Percentiles rank a stretch among this genome's conserved stretches.
phyloP scores from a whole-genome alignment of 2,329 filamentous ascomycete genomes.

The Aspergillus sp. region DNA sequence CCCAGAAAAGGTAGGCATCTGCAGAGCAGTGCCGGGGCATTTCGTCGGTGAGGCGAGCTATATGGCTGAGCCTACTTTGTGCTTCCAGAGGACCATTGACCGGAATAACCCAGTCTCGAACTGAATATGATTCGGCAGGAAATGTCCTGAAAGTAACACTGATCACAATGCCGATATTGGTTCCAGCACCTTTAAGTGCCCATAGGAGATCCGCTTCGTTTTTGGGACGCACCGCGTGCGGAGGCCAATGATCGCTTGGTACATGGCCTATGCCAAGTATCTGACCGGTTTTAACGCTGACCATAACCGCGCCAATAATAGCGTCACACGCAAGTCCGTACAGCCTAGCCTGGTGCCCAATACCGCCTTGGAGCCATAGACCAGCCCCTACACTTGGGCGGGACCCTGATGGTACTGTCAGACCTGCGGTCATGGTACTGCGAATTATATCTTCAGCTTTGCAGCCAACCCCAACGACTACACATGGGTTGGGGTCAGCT shows the following conservation, averaged over 20 bases:
- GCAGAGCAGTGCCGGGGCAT: slow-evolving; percentile 49
- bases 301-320: slow-evolving; percentile 59
- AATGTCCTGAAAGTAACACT: slow-evolving; percentile 54
- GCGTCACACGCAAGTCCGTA: slow-evolving; percentile 61
- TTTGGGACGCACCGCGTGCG: slow-evolving; percentile 42
- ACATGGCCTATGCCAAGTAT: slow-evolving; percentile 55
- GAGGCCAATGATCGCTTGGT: slow-evolving; percentile 47
- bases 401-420: slow-evolving; percentile 60
- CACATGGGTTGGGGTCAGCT: slow-evolving; percentile 31
- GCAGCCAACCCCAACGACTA: slow-evolving; percentile 57
- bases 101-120: slow-evolving; percentile 43
- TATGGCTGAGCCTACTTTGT: slow-evolving; percentile 37
- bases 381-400: slow-evolving; percentile 65
- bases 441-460: slow-evolving; percentile 56
- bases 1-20: slow-evolving; percentile 58
- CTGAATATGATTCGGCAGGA: slow-evolving; percentile 41
- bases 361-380: slow-evolving; percentile 64
- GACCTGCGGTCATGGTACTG: slow-evolving; percentile 46
- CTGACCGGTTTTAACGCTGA: slow-evolving; percentile 51
- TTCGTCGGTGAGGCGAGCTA: slow-evolving; percentile 37
- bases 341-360: slow-evolving; percentile 57
- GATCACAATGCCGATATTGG: slow-evolving; percentile 59
- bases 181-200: slow-evolving; percentile 60
- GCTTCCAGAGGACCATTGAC: slow-evolving; percentile 32
- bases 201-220: slow-evolving; percentile 56